A percentile compares a stretch with the other conserved stretches of the same genome.
Evolutionary conservation across 208 protist genomes (phyloP).

Genomic region (Lotmaria passim): DNA sequence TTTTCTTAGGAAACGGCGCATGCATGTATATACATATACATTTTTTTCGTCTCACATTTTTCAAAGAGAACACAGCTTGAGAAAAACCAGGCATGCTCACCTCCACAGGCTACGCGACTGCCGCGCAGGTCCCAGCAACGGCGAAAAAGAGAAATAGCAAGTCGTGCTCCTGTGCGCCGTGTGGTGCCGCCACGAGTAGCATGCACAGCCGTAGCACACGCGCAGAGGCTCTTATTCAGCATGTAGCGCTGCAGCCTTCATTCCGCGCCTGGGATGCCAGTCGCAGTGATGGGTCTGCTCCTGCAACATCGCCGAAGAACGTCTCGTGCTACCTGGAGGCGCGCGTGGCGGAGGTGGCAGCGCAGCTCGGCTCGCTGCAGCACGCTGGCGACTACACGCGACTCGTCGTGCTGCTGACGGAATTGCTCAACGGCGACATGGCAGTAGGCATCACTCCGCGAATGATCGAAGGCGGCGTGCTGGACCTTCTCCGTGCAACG

Average conservation of each 20-base stretch:
- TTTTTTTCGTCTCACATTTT: too few species aligned
- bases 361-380: constrained; percentile 25
- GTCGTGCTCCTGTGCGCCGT: background rate
- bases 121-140: too few species aligned
- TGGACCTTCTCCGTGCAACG: constrained; percentile 17
- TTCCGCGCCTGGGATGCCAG: constrained; percentile 22
- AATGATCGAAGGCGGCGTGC: constrained; percentile 69
- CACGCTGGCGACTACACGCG: constrained; percentile 37
- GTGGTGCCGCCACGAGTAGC: background rate
- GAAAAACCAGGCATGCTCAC: background rate
- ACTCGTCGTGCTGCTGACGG: constrained; percentile 52
- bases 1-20: background rate
- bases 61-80: background rate
- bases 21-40: background rate
- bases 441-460: constrained; percentile 61
- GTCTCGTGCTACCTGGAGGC: constrained; percentile 29
- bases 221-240: constrained; percentile 23
- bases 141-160: background rate
- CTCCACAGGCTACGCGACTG: too few species aligned
- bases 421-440: constrained; percentile 58
- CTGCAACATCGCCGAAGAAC: background rate
- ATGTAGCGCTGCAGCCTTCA: constrained; percentile 25
- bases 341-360: constrained; percentile 22
- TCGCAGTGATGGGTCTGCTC: background rate
- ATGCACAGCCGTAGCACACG: background rate